Conservation (phyloP, 306 rosid genomes). For the Dryas octopetala region DNA sequence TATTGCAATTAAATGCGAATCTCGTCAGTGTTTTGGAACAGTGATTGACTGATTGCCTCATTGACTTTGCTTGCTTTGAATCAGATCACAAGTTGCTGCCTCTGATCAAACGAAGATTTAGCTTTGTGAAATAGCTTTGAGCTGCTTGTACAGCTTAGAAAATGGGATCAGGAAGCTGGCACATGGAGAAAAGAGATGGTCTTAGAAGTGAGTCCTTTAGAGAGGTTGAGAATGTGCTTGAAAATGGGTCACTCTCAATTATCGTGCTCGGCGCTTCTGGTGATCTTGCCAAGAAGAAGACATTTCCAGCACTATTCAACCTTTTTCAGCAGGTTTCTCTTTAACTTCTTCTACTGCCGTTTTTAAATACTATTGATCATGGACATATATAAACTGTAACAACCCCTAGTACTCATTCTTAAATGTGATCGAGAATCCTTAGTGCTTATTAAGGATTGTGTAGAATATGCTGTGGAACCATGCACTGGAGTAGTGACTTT, state of each 20-base stretch:
- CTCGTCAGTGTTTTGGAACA: neutral
- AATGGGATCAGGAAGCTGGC: slow-evolving; percentile 73
- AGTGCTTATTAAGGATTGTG: neutral
- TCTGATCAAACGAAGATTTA: neutral
- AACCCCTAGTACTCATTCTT: neutral
- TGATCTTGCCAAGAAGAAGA: slow-evolving; percentile 99
- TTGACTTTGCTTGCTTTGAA: neutral
- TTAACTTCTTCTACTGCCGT: neutral
- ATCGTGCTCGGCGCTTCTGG: slow-evolving; percentile 97
- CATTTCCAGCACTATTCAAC: slow-evolving; percentile 90
- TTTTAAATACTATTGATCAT: neutral
- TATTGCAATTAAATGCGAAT: neutral
- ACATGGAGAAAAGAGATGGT: slow-evolving; percentile 43
- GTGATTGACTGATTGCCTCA: neutral
- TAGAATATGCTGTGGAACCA: neutral
- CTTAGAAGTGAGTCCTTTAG: slow-evolving; percentile 38
- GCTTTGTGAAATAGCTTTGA: neutral
- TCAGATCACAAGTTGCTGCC: neutral
- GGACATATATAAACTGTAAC: neutral
- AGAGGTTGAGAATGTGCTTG: slow-evolving; percentile 50
- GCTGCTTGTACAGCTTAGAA: slow-evolving; percentile 23
- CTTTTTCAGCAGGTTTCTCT: slow-evolving; percentile 70
- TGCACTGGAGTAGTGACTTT: slow-evolving; percentile 3
- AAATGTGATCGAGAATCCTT: neutral
- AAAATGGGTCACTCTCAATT: slow-evolving; percentile 72